These are phyloP conservation scores for Fusarium pseudograminearum DNA, from an alignment of 2,329 filamentous ascomycete genomes.

Conservation along the genomic window DNA sequence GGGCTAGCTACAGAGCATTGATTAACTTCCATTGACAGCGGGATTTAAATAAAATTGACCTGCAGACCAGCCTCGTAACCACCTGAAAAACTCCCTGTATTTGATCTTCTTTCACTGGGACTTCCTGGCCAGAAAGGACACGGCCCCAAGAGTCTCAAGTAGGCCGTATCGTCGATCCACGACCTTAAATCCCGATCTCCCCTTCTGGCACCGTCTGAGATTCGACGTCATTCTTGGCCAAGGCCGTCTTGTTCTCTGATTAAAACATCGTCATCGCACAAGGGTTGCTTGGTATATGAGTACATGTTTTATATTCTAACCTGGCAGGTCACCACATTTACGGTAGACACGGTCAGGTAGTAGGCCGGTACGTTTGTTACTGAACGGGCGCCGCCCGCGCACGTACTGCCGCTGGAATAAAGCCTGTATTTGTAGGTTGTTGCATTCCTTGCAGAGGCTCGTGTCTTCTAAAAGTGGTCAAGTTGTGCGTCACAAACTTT, in stretches of 20 bases:
- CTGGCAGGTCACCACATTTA: constrained; percentile 10
- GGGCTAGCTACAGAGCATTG: not conserved
- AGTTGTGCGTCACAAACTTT: constrained; percentile 7
- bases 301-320: constrained; percentile 22
- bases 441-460: constrained; percentile 1
- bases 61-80: not conserved
- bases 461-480: constrained; percentile 1
- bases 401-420: constrained; percentile 34
- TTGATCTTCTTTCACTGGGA: constrained; percentile 1
- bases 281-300: constrained; percentile 4
- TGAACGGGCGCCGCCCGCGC: not conserved
- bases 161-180: constrained; percentile 45
- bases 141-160: constrained; percentile 12
- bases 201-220: constrained; percentile 31
- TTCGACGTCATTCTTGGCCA: constrained; percentile 45
- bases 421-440: constrained; percentile 25
- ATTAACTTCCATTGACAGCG: constrained; percentile 5
- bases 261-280: constrained; percentile 39
- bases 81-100: constrained; percentile 12
- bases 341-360: not conserved
- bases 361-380: not conserved
- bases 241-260: constrained; percentile 29
- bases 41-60: constrained; percentile 9
- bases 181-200: constrained; percentile 45
- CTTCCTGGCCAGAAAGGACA: constrained; percentile 16